phyloP scores from a whole-genome alignment of 129 eudicot species.

The Escallonia rubra region DNA sequence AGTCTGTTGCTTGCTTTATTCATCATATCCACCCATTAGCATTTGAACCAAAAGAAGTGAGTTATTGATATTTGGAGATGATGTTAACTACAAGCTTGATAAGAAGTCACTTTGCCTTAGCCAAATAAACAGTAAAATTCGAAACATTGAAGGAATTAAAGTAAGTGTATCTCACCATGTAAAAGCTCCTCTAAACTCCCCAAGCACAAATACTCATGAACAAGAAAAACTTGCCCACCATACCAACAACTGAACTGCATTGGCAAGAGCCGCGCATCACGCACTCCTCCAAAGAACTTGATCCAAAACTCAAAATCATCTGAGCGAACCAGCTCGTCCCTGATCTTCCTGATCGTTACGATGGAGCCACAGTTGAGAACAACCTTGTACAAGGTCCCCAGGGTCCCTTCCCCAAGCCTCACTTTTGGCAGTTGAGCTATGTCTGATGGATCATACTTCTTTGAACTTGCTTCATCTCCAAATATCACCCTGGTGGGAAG shows the following conservation, averaged over 20 bases:
- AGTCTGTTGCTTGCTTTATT: no score
- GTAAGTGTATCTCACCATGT: constrained; percentile 20
- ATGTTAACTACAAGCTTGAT: no score
- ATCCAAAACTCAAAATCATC: constrained; percentile 37
- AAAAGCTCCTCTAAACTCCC: constrained; percentile 55
- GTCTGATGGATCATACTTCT: constrained; percentile 32
- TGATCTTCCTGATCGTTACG: constrained; percentile 25
- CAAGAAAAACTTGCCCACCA: constrained; percentile 41
- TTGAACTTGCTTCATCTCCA: constrained; percentile 22
- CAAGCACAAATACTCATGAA: constrained; percentile 38
- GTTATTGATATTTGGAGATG: no score
- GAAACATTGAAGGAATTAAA: no score
- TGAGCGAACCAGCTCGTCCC: constrained; percentile 14
- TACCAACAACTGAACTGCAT: constrained; percentile 37
- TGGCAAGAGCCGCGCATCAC: constrained; percentile 28
- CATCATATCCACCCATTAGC: no score
- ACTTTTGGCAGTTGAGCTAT: constrained; percentile 36
- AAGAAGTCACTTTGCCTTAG: no score
- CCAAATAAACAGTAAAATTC: no score
- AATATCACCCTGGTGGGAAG: constrained; percentile 36
- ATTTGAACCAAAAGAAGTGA: no score
- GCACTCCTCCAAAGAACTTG: constrained; percentile 31
- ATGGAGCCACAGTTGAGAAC: constrained; percentile 34
- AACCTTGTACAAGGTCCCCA: constrained; percentile 44
- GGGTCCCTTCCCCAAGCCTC: constrained; percentile 43